These are phyloP conservation scores for Tritrichomonas foetus DNA, from an alignment of 208 protist species.

Conservation along the genomic window DNA sequence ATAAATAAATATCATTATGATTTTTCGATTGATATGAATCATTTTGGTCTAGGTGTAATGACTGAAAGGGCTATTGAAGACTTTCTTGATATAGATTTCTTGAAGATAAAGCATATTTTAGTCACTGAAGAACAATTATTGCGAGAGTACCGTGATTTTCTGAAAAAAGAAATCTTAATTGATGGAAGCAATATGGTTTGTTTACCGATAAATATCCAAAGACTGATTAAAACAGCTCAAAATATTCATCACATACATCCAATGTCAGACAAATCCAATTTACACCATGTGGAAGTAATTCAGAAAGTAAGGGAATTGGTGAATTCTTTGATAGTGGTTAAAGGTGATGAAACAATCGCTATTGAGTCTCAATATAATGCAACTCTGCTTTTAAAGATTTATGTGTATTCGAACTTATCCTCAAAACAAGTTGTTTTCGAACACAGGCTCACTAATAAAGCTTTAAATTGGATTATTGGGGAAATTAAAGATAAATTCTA, in stretches of 20 bases:
- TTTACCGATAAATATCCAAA: slow-evolving; percentile 80
- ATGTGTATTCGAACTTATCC: slow-evolving; percentile 71
- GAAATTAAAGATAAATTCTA: slow-evolving; percentile 86
- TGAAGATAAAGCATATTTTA: background rate
- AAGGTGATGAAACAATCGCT: slow-evolving; percentile 69
- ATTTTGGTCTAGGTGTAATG: slow-evolving; percentile 67
- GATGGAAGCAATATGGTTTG: background rate
- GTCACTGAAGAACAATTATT: slow-evolving; percentile 49
- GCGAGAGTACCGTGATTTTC: slow-evolving; percentile 42
- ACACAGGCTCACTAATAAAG: slow-evolving; percentile 78
- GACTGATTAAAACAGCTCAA: slow-evolving; percentile 89
- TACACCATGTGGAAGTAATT: slow-evolving; percentile 73
- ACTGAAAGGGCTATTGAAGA: slow-evolving; percentile 42
- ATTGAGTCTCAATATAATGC: slow-evolving; percentile 82
- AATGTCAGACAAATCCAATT: slow-evolving; percentile 66
- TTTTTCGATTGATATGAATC: slow-evolving; percentile 45
- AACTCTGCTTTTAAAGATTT: slow-evolving; percentile 81
- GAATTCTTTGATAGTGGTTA: slow-evolving; percentile 69
- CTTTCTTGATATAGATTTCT: background rate
- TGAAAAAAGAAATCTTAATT: slow-evolving; percentile 45
- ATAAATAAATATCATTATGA: background rate
- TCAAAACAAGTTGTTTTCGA: slow-evolving; percentile 79
- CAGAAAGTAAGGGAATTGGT: slow-evolving; percentile 39
- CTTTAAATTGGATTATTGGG: slow-evolving; percentile 91
- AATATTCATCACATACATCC: slow-evolving; percentile 75